Percentiles rank a stretch among this genome's conserved stretches.
Conservation (phyloP, 257 asterid genomes). For the Nicotiana tabacum region DNA sequence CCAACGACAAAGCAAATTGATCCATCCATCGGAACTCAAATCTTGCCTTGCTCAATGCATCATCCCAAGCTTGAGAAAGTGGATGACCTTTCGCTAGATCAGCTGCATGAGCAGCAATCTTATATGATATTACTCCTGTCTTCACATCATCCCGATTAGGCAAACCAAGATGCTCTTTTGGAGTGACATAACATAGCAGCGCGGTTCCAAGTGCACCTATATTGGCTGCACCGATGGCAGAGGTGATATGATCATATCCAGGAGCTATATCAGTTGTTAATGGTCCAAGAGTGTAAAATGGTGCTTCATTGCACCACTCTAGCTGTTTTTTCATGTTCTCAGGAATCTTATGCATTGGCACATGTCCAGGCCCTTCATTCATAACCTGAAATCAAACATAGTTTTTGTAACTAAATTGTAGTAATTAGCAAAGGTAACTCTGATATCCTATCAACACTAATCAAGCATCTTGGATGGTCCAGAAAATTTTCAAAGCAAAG, state of each 20-base stretch:
- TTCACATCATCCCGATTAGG: conserved; percentile 87
- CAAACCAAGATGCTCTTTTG: conserved; percentile 89
- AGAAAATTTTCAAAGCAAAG: no score
- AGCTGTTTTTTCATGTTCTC: conserved; percentile 95
- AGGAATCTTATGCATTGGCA: conserved; percentile 91
- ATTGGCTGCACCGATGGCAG: conserved; percentile 94
- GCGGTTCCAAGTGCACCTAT: conserved; percentile 97
- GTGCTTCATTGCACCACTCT: conserved; percentile 96
- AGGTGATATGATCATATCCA: conserved; percentile 91
- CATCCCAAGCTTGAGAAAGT: conserved; percentile 91
- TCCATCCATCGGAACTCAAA: conserved; percentile 98
- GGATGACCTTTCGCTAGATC: conserved; percentile 87
- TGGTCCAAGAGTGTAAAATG: conserved; percentile 93
- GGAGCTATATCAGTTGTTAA: conserved; percentile 91
- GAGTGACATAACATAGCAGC: conserved; percentile 86
- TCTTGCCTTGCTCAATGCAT: conserved; percentile 90
- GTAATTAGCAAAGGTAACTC: background rate
- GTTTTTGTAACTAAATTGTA: background rate
- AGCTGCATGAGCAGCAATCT: conserved; percentile 95
- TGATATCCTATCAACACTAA: background rate
- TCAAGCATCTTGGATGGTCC: no score
- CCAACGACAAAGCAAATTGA: conserved; percentile 88
- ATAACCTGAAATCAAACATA: conserved; percentile 49
- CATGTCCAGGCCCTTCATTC: conserved; percentile 96
- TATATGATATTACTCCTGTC: conserved; percentile 77